Conservation (phyloP, 2,329 filamentous ascomycete species). For the Grosmannia penicillata region DNA sequence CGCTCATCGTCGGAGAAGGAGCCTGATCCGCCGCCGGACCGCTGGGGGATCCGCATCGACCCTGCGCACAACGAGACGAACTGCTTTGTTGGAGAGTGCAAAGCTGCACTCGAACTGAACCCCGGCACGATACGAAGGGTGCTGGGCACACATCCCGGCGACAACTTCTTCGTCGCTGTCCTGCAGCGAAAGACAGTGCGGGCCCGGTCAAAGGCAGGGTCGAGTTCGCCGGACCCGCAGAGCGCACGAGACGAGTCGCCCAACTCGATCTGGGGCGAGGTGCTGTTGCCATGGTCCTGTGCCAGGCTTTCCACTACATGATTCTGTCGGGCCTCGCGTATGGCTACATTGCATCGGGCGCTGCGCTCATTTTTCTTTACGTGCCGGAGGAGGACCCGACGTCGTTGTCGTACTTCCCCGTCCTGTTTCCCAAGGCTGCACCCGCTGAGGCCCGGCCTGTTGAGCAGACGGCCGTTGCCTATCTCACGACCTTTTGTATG, state of each 20-base stretch:
- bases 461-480: background rate
- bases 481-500: background rate
- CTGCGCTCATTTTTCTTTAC: background rate
- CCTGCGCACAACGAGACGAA: background rate
- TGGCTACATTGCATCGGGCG: constrained; percentile 1
- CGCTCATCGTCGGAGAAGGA: background rate
- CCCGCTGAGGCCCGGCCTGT: background rate
- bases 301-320: constrained; percentile 4
- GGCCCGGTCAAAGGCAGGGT: too few species aligned
- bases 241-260: background rate
- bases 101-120: background rate
- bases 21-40: background rate
- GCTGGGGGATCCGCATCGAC: background rate
- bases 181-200: background rate
- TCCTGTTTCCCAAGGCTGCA: background rate
- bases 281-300: constrained; percentile 1
- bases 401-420: background rate
- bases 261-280: background rate
- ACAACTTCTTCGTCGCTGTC: background rate
- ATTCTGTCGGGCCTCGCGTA: background rate
- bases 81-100: constrained; percentile 1
- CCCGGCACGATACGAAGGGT: background rate
- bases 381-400: background rate
- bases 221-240: background rate
- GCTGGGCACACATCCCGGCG: background rate